phyloP scores from a whole-genome alignment of 139 green algal species.

The Bryopsis sp. region DNA sequence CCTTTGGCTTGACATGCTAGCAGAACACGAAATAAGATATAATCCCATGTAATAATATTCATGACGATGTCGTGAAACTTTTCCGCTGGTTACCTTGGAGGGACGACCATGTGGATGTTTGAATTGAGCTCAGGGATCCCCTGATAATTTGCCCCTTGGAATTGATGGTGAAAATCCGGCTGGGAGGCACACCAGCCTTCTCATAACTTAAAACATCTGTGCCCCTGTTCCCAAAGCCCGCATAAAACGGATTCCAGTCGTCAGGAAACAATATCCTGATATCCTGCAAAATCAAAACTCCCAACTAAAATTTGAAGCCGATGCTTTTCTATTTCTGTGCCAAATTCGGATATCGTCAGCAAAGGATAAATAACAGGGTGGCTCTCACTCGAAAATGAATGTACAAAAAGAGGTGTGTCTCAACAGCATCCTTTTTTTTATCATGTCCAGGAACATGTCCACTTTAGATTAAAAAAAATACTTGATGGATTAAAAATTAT shows the following conservation, averaged over 20 bases:
- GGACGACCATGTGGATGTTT: constrained; percentile 39
- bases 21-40: not conserved
- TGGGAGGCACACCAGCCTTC: constrained; percentile 63
- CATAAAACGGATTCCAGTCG: constrained; percentile 84
- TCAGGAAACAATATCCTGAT: constrained; percentile 79
- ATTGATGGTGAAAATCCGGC: constrained; percentile 93
- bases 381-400: constrained; percentile 16
- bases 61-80: constrained; percentile 7
- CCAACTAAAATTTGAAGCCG: not conserved
- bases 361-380: not conserved
- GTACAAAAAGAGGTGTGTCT: not conserved
- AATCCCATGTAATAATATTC: not conserved
- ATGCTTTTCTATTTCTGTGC: not conserved
- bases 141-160: constrained; percentile 45
- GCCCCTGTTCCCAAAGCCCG: constrained; percentile 87
- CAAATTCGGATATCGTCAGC: not conserved
- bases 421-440: not conserved
- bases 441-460: constrained; percentile 9
- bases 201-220: constrained; percentile 87
- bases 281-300: constrained; percentile 32
- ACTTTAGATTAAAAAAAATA: constrained; percentile 14
- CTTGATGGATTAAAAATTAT: not conserved
- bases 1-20: not conserved
- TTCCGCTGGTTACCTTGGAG: constrained; percentile 22
- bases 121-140: constrained; percentile 18